Evolutionary conservation across 495 filamentous ascomycete species (phyloP), one percentile per base, ranked within the genome.

Genomic region (Aspergillus conjunctus): DNA sequence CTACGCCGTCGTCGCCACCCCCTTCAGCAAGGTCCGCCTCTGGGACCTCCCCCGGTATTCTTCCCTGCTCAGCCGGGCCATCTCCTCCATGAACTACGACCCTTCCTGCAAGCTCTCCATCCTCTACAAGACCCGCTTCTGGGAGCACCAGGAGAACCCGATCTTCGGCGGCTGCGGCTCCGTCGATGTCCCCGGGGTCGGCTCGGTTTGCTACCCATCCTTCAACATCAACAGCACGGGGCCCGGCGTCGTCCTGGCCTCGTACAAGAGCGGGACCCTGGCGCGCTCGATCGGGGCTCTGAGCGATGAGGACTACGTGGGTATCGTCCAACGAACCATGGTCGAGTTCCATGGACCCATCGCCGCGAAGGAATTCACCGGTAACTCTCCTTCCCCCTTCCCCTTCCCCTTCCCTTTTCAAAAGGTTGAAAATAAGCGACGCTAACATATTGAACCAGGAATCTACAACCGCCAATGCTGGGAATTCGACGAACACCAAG

Each of bases 91-190:
- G 60, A 80, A 79, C 20, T 89, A 89, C 69, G 59, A 62, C 1
- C 72, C 77, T 0, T 79, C 83, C 15, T 90, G 87, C 76, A 90
- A 90, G 58, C 68, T 90, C 0, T 80, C 87, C 0, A 76, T 90
- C 4, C 84, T 85, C 44, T 90, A 85, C 70, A 68, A 75, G 58
- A 81, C 82, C 0, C 80, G 87, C 4, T 90, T 90, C 79, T 90
- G 88, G 87, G 87, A 89, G 60, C 80, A 88, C 44, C 74, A 80
- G 56, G 65, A 71, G 14, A 72, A 79, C 12, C 87, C 87, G 7
- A 89, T 90, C 66, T 73, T 81, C 58, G 87, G 87, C 39, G 83
- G 85, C 1, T 89, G 87, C 61, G 79, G 79, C 17, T 76, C 74
- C 0, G 76, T 79, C 6, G 83, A 89, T 62, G 83, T 88, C 33